Evolutionary conservation across 2,329 filamentous ascomycete genomes (phyloP).

Genomic region (Aspergillus pseudonomiae): DNA sequence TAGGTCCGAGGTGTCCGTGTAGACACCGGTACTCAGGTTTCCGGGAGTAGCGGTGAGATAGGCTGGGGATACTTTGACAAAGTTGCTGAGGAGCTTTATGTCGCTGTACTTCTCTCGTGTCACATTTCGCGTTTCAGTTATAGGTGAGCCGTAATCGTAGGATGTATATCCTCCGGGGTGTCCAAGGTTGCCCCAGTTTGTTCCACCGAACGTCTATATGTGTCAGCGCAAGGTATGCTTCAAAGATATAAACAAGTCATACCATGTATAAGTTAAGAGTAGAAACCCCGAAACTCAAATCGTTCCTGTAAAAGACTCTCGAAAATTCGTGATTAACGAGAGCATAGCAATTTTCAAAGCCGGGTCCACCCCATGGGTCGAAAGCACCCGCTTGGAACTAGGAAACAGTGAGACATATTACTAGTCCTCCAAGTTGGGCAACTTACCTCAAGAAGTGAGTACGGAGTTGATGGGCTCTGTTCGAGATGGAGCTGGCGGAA

Average conservation of each 20-base stretch:
- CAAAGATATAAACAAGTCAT: conserved; percentile 14
- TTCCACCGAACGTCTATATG: conserved; percentile 68
- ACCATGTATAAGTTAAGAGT: conserved; percentile 79
- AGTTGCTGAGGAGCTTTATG: conserved; percentile 74
- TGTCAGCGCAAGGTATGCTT: neutral
- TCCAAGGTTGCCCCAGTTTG: conserved; percentile 81
- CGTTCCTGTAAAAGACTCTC: conserved; percentile 78
- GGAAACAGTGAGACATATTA: conserved; percentile 14
- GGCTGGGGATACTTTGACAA: conserved; percentile 70
- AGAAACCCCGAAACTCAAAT: conserved; percentile 65
- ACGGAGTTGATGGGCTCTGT: conserved; percentile 68
- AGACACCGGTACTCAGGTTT: conserved; percentile 42
- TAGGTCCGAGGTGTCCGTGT: conserved; percentile 57
- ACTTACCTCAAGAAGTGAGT: conserved; percentile 61
- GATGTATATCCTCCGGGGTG: conserved; percentile 67
- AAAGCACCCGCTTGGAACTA: conserved; percentile 72
- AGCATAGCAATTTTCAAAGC: conserved; percentile 67
- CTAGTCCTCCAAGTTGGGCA: neutral
- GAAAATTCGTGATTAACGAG: conserved; percentile 75
- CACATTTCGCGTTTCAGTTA: conserved; percentile 70
- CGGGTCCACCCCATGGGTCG: conserved; percentile 73
- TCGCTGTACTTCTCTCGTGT: conserved; percentile 77
- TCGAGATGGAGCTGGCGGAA: conserved; percentile 58
- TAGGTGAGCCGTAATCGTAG: conserved; percentile 65
- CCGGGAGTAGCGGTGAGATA: conserved; percentile 66